A percentile compares a stretch with the other conserved stretches of the same genome.
Conservation (phyloP, 2,329 filamentous ascomycete species). For the Tolypocladium amazonense region DNA sequence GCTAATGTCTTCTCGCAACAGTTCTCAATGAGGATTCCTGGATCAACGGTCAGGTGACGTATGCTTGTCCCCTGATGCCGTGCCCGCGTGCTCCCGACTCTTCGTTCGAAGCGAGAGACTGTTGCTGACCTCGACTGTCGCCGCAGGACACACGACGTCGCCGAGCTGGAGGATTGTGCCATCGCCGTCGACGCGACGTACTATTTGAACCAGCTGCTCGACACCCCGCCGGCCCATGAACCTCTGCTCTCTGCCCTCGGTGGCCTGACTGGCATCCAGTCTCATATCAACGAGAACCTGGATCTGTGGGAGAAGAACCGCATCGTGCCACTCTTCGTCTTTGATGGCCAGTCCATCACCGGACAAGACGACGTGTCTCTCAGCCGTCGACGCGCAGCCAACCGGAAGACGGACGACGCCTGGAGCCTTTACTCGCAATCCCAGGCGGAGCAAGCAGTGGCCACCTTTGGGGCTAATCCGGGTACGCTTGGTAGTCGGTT, state of each 20-base stretch:
- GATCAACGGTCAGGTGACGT: conserved; percentile 27
- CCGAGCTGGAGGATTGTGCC: conserved; percentile 61
- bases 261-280: conserved; percentile 70
- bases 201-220: conserved; percentile 73
- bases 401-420: conserved; percentile 62
- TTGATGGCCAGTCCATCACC: conserved; percentile 74
- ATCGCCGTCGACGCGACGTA: conserved; percentile 85
- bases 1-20: conserved; percentile 8
- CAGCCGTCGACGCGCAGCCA: conserved; percentile 53
- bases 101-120: neutral
- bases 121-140: conserved; percentile 10
- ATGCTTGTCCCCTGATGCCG: conserved; percentile 9
- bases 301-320: conserved; percentile 57
- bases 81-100: neutral
- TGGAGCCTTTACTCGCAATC: conserved; percentile 82
- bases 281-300: conserved; percentile 67
- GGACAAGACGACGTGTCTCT: conserved; percentile 63
- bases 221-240: conserved; percentile 61
- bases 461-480: conserved; percentile 69
- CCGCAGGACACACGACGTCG: conserved; percentile 47
- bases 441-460: conserved; percentile 69
- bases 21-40: conserved; percentile 28
- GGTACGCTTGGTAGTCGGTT: conserved; percentile 35
- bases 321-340: conserved; percentile 79
- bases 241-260: conserved; percentile 84